Base-by-base conservation (phyloP, 2,329 filamentous ascomycete species). In the Fonsecaea pedrosoi region DNA sequence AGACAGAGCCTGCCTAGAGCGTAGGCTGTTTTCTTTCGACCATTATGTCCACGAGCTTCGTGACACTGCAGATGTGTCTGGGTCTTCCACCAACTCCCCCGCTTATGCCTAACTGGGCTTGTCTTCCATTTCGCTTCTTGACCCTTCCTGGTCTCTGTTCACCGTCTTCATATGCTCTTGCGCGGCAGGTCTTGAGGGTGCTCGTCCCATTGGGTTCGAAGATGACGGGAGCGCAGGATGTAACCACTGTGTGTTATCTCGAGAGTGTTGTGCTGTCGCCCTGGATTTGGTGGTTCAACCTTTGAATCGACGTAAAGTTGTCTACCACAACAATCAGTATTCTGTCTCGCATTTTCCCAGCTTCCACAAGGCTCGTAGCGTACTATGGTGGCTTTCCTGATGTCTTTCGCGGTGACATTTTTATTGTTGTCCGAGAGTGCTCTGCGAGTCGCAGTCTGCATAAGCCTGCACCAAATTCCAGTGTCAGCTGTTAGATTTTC, bases 381-480 rank as follows among this genome's bases (percentile, higher is more conserved):
- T 81, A 92, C 90, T 77, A 90, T 87, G 2, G 91, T 91, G 55
- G 91, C 91, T 76, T 90, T 94, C 77, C 88, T 88, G 57, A 96
- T 86, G 69, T 89, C 91, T 74, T 88, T 88, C 2, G 90, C 89
- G n/a, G 89, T 90, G 65, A 96, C 83, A 4, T 86, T 86, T 72
- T 87, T 87, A 75, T 95, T 92, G 25, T 91, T 90, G 12, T 86
- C 83, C 76, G 89, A 87, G 74, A 91, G 92, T 58, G 90, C 88
- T 73, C 89, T 86, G 69, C 94, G 94, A 1, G 86, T 85, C 0
- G 92, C 90, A 80, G 95, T 92, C 71, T 90, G 92, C 77, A 96
- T 85, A 60, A 96, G 82, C 53, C 91, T 94, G 72, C 8, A 13
- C 25, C 5, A 4, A 3, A 1, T 13, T 5, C 18, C 40, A 18